A percentile compares a stretch with the other conserved stretches of the same genome.
Conservation (phyloP, 805 yeast genomes). For the Debaryomyces castellii region DNA sequence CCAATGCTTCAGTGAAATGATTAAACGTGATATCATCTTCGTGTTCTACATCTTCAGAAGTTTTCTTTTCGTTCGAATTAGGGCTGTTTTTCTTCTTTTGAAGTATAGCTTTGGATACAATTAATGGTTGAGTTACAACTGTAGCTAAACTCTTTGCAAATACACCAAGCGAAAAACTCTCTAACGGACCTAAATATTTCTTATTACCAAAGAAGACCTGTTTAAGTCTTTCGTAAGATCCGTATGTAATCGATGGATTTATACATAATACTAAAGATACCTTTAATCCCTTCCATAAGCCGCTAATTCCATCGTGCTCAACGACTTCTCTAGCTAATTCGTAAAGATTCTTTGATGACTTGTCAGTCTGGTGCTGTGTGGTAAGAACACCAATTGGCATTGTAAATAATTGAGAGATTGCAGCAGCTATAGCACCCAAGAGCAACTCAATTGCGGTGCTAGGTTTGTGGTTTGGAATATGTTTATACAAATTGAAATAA, state of each 20-base stretch:
- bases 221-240: conserved; percentile 70
- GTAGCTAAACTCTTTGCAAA: conserved; percentile 80
- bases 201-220: conserved; percentile 44
- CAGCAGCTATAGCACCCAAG: conserved; percentile 80
- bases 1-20: conserved; percentile 63
- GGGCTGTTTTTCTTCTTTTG: conserved; percentile 45
- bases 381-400: conserved; percentile 80
- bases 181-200: conserved; percentile 53
- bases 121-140: conserved; percentile 76
- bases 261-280: conserved; percentile 75
- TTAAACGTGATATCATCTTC: conserved; percentile 44
- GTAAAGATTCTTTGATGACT: conserved; percentile 30
- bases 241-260: conserved; percentile 86
- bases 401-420: conserved; percentile 75
- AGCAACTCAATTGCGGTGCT: conserved; percentile 67
- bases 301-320: conserved; percentile 62
- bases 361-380: conserved; percentile 56
- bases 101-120: conserved; percentile 79
- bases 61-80: conserved; percentile 23
- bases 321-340: conserved; percentile 48
- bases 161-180: conserved; percentile 75
- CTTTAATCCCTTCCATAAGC: conserved; percentile 82
- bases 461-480: conserved; percentile 36
- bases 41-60: conserved; percentile 22
- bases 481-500: conserved; percentile 42